Base-by-base conservation (phyloP, 768 basidiomycete genomes). In the Cantharellus cinnabarinus region DNA sequence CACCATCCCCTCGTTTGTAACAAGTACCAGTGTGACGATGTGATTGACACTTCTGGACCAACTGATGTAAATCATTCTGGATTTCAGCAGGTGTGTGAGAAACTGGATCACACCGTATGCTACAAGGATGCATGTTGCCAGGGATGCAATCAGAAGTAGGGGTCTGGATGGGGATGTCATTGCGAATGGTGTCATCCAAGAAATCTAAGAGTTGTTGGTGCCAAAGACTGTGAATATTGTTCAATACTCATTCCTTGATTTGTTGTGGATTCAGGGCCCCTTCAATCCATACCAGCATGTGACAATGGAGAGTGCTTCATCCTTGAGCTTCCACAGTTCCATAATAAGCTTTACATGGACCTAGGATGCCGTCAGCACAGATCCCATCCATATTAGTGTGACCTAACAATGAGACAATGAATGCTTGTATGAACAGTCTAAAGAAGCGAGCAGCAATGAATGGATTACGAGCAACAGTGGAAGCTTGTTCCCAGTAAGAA, bases 381-480 rank as follows among this genome's bases (percentile, higher is more conserved):
- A 20, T 48, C 5, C 59, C 34, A 2, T 35, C 10, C 4, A 39
- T 42, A 4, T 35, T 4, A 41, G 51, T 7, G 50, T 34, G 34
- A 59, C 58, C 41, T 42, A 62, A 34, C 50, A 57, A 2, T 59
- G 20, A 29, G 60, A 5, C 48, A 37, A 74, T 66, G 60, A 76
- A 73, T 0, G 67, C 65, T 15, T 68, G 64, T 64, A 76, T 73
- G 34, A 70, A 71, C 0, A 70, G 60, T 62, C 75, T 63, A 60
- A 76, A 76, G 63, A 75, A 76, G n/a, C 69, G 62, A 0, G 73
- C 70, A 0, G 71, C 72, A 0, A 72, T 61, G 3, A 60, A 59
- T 0, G 76, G 75, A 64, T 77, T 73, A 35, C 60, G 15, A 5
- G 63, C 64, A 15, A 64, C 37, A 5, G 35, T 34, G n/a, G 14